phyloP scores from a whole-genome alignment of 495 filamentous ascomycete species.

The Penicillium psychrofluorescens region DNA sequence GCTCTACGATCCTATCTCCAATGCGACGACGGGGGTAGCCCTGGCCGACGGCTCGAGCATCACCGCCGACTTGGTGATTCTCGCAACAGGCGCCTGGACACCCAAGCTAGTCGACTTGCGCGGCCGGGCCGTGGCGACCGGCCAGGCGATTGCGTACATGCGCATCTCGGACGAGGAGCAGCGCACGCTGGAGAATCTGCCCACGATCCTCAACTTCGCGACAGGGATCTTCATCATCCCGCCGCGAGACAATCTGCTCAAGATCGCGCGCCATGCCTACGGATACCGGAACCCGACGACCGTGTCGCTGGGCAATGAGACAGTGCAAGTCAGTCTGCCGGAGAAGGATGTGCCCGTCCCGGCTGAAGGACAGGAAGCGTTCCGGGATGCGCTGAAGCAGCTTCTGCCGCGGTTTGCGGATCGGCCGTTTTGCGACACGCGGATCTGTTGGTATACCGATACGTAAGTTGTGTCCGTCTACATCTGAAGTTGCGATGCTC shows the following conservation, averaged over 20 bases:
- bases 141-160: constrained; percentile 75
- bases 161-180: constrained; percentile 63
- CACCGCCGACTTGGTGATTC: constrained; percentile 63
- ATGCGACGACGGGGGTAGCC: constrained; percentile 41
- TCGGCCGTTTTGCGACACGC: constrained; percentile 58
- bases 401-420: constrained; percentile 56
- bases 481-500: not conserved
- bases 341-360: constrained; percentile 30
- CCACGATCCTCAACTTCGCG: constrained; percentile 70
- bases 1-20: constrained; percentile 21
- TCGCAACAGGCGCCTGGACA: constrained; percentile 86
- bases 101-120: constrained; percentile 65
- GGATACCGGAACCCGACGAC: constrained; percentile 68
- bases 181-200: constrained; percentile 51
- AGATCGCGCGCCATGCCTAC: constrained; percentile 74
- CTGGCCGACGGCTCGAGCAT: constrained; percentile 47
- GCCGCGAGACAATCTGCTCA: constrained; percentile 62
- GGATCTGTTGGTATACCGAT: constrained; percentile 88
- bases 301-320: constrained; percentile 25
- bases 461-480: constrained; percentile 38
- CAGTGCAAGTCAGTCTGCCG: constrained; percentile 36
- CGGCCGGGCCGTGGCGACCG: constrained; percentile 69
- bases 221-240: constrained; percentile 81
- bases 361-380: constrained; percentile 56
- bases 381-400: constrained; percentile 52